phyloP scores from a whole-genome alignment of 78 protist genomes.

The Protostelium mycophagum region DNA sequence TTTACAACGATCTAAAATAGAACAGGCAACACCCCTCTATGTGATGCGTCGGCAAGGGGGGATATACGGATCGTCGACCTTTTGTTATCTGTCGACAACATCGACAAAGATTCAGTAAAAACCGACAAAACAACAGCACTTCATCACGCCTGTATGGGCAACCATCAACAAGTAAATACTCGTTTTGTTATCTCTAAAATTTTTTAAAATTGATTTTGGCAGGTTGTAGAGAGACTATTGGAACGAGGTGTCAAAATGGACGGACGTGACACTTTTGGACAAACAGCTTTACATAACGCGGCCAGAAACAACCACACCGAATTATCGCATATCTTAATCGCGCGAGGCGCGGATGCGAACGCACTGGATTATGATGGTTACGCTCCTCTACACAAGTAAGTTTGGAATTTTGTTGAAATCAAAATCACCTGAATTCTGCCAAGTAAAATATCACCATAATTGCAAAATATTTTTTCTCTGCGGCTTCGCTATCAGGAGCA shows the following conservation, averaged over 20 bases:
- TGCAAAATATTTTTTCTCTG: no score
- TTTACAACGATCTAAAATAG: no score
- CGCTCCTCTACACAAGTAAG: slow-evolving; percentile 18
- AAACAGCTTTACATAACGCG: slow-evolving; percentile 46
- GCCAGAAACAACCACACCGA: slow-evolving; percentile 14
- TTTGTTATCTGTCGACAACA: neutral
- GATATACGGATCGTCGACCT: neutral
- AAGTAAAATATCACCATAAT: no score
- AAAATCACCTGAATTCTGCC: no score
- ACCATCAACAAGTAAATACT: slow-evolving; percentile 8
- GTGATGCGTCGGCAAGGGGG: neutral
- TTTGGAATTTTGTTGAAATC: neutral
- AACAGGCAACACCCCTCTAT: neutral
- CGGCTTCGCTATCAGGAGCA: no score
- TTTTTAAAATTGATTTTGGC: no score
- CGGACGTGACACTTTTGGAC: slow-evolving; percentile 13
- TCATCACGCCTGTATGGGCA: slow-evolving; percentile 17
- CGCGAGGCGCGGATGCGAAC: slow-evolving; percentile 28
- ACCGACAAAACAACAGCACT: slow-evolving; percentile 35
- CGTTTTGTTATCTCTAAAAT: no score
- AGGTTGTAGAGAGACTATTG: no score
- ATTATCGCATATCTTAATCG: neutral
- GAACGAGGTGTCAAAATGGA: neutral
- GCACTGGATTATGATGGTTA: slow-evolving; percentile 17
- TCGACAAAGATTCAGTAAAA: neutral